Conservation (phyloP, 2,329 filamentous ascomycete species). For the Juglanconis oblonga region DNA sequence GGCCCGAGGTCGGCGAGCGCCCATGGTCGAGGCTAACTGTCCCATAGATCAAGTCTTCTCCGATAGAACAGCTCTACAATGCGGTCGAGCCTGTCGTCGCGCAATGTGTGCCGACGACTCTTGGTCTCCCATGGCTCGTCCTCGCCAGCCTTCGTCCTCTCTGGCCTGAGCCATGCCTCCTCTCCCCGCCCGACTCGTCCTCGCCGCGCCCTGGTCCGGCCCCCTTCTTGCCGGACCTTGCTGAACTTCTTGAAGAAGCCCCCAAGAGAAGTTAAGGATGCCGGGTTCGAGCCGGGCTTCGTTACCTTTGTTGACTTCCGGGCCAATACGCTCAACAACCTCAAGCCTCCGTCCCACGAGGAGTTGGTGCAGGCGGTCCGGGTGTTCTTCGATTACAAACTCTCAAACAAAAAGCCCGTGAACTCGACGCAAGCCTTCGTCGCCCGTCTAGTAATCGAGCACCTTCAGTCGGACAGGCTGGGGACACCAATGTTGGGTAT, state of each 20-base stretch:
- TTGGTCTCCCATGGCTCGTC: constrained; percentile 44
- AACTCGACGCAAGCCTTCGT: constrained; percentile 67
- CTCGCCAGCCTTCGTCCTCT: constrained; percentile 28
- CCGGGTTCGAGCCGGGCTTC: constrained; percentile 68
- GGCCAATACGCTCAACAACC: constrained; percentile 58
- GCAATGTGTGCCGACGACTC: constrained; percentile 56
- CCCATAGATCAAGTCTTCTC: constrained; percentile 6
- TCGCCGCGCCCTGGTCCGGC: background rate
- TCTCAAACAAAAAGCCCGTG: constrained; percentile 45
- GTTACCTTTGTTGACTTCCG: constrained; percentile 68
- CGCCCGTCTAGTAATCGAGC: constrained; percentile 45
- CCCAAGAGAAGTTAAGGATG: constrained; percentile 56
- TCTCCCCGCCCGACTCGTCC: constrained; percentile 2
- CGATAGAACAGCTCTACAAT: constrained; percentile 35
- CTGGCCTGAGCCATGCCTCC: constrained; percentile 11
- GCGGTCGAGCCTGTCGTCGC: constrained; percentile 60
- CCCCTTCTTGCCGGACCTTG: constrained; percentile 31
- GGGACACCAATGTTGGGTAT: constrained; percentile 34
- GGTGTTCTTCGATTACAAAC: constrained; percentile 59
- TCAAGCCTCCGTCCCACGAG: constrained; percentile 61
- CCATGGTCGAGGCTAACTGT: background rate
- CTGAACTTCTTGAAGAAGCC: constrained; percentile 60
- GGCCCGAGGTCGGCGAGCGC: background rate
- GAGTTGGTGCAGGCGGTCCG: constrained; percentile 65
- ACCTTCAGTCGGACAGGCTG: constrained; percentile 61